phyloP scores from a whole-genome alignment of 208 protist species.

The Trypanosomatidae sp. region DNA sequence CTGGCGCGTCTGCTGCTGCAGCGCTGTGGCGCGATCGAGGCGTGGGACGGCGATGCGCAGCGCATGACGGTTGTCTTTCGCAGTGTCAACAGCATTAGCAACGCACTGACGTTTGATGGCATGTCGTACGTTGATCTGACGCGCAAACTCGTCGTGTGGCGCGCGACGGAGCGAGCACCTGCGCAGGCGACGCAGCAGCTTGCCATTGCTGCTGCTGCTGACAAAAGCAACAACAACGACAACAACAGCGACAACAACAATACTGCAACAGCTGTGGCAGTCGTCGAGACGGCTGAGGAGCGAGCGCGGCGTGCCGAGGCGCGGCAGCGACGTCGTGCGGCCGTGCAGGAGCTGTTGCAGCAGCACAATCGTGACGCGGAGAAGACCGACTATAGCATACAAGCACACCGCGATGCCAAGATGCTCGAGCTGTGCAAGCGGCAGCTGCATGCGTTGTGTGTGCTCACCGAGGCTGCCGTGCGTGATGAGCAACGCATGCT shows the following conservation, averaged over 20 bases:
- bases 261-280: not conserved
- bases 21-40: slow-evolving; percentile 71
- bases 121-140: slow-evolving; percentile 59
- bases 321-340: slow-evolving; percentile 16
- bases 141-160: slow-evolving; percentile 49
- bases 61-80: slow-evolving; percentile 53
- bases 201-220: slow-evolving; percentile 12
- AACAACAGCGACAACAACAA: too few relatives aligned
- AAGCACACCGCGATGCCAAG: slow-evolving; percentile 12
- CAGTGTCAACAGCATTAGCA: slow-evolving; percentile 80
- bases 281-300: slow-evolving; percentile 6
- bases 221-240: slow-evolving; percentile 1
- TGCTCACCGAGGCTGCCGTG: slow-evolving; percentile 24
- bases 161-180: slow-evolving; percentile 54
- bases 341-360: slow-evolving; percentile 24
- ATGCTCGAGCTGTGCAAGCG: slow-evolving; percentile 39
- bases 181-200: slow-evolving; percentile 37
- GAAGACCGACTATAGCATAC: slow-evolving; percentile 6
- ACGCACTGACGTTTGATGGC: slow-evolving; percentile 57
- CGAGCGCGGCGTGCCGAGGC: slow-evolving; percentile 9
- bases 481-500: slow-evolving; percentile 15
- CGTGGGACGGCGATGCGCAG: slow-evolving; percentile 42
- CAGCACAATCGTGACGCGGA: slow-evolving; percentile 15
- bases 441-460: slow-evolving; percentile 46
- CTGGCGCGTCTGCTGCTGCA: slow-evolving; percentile 43